Conservation (phyloP, 2,329 filamentous ascomycete genomes). For the Neopestalotiopsis clavispora region DNA sequence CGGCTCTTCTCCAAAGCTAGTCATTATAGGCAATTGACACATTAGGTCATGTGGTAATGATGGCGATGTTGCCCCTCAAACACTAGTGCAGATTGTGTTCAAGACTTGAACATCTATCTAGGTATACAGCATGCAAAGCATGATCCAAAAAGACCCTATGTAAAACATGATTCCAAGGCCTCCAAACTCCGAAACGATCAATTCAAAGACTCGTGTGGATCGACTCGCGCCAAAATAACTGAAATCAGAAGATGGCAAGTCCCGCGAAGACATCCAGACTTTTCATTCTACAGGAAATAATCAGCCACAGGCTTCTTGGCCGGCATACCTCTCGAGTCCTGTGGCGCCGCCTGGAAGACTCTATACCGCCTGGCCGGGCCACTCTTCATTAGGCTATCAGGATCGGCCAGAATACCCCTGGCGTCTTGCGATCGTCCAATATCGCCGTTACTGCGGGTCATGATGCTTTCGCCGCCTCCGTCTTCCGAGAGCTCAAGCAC, state of each 20-base stretch:
- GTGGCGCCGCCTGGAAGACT: conserved; percentile 95
- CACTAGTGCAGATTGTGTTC: background rate
- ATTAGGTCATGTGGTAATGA: no score
- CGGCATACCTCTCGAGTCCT: conserved; percentile 96
- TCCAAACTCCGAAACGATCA: conserved; percentile 1
- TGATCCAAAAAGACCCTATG: background rate
- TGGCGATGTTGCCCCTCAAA: no score
- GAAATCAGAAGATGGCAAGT: background rate
- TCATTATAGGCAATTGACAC: no score
- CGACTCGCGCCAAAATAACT: background rate
- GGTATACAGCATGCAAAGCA: background rate
- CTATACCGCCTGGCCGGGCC: conserved; percentile 90
- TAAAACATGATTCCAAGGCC: background rate
- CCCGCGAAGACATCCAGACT: background rate
- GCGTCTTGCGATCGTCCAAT: conserved; percentile 51
- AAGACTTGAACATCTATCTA: background rate
- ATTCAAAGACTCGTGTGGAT: background rate
- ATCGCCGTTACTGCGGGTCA: conserved; percentile 75
- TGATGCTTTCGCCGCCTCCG: conserved; percentile 72
- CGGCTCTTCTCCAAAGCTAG: no score
- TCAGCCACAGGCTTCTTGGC: conserved; percentile 98
- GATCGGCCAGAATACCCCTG: conserved; percentile 54
- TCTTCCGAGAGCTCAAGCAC: conserved; percentile 94
- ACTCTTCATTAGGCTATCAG: conserved; percentile 47
- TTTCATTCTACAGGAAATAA: conserved; percentile 75